Conservation (phyloP, 768 basidiomycete species). For the Termitomyces sp. region DNA sequence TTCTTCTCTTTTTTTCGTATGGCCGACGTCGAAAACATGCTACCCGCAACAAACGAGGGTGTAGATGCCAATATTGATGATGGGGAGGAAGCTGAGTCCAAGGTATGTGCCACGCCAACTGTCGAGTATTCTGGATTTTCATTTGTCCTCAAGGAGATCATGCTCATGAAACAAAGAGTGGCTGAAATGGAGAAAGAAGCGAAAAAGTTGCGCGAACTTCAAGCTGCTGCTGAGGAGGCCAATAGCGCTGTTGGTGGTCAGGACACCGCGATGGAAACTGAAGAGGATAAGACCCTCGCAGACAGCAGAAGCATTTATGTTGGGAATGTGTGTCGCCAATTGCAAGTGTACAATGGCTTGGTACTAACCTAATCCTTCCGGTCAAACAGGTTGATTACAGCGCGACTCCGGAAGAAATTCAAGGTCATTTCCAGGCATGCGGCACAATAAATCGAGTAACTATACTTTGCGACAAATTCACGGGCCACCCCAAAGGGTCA, state of each 20-base stretch:
- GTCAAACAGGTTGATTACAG: constrained; percentile 85
- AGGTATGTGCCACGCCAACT: constrained; percentile 29
- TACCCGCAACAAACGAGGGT: constrained; percentile 29
- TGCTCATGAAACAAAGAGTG: constrained; percentile 87
- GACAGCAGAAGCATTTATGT: constrained; percentile 91
- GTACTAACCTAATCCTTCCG: neutral
- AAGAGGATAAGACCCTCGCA: constrained; percentile 78
- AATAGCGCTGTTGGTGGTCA: constrained; percentile 41
- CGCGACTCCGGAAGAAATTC: constrained; percentile 97
- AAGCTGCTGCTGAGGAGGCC: constrained; percentile 68
- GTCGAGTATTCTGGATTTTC: constrained; percentile 8
- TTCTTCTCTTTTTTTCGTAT: constrained; percentile 21
- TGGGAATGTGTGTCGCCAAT: constrained; percentile 75
- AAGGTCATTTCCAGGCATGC: constrained; percentile 94
- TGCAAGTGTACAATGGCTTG: constrained; percentile 7
- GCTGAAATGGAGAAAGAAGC: constrained; percentile 94
- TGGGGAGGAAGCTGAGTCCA: constrained; percentile 60
- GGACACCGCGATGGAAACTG: constrained; percentile 59
- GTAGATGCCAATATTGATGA: constrained; percentile 44
- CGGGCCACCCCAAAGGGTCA: constrained; percentile 98
- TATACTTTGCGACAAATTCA: constrained; percentile 99
- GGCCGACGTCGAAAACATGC: constrained; percentile 48
- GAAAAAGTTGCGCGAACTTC: constrained; percentile 80
- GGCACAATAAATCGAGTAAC: constrained; percentile 99
- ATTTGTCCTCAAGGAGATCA: constrained; percentile 61